Conservation (phyloP, 1,284 basidiomycete species). For the Porodaedalea pini region DNA sequence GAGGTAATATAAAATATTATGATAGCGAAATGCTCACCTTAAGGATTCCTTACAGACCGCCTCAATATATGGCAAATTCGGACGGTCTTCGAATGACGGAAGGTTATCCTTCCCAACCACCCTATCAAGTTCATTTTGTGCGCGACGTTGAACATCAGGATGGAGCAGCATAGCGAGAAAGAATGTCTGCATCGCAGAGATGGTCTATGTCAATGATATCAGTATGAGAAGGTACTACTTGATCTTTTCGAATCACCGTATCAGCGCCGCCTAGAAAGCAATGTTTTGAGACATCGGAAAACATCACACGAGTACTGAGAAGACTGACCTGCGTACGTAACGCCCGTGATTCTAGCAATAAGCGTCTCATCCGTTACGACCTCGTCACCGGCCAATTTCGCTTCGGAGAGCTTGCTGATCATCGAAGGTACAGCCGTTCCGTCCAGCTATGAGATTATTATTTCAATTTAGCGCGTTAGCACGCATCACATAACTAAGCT, state of each 20-base stretch:
- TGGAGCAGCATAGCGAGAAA: constrained; percentile 49
- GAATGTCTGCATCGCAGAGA: background rate
- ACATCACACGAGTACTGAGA: background rate
- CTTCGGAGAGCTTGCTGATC: constrained; percentile 13
- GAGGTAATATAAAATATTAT: background rate
- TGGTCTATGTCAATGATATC: background rate
- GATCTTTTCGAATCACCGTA: background rate
- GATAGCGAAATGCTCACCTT: constrained; percentile 29
- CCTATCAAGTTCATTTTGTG: constrained; percentile 59
- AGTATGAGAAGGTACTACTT: background rate
- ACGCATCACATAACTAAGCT: background rate
- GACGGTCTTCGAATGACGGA: constrained; percentile 57
- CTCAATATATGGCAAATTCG: constrained; percentile 55
- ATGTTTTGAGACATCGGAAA: background rate
- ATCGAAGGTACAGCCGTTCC: constrained; percentile 18
- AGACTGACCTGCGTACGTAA: constrained; percentile 3
- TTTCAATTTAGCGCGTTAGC: no score
- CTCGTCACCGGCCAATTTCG: background rate
- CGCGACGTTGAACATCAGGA: constrained; percentile 48
- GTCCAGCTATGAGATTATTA: constrained; percentile 1
- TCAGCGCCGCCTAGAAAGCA: background rate
- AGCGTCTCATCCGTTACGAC: constrained; percentile 3
- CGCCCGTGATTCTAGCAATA: constrained; percentile 10
- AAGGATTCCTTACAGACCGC: constrained; percentile 60
- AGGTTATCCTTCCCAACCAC: constrained; percentile 59